Evolutionary conservation across 1,139 yeast genomes (phyloP), one percentile per base, ranked within the genome.

Genomic region (Yamadazyma triangularis): DNA sequence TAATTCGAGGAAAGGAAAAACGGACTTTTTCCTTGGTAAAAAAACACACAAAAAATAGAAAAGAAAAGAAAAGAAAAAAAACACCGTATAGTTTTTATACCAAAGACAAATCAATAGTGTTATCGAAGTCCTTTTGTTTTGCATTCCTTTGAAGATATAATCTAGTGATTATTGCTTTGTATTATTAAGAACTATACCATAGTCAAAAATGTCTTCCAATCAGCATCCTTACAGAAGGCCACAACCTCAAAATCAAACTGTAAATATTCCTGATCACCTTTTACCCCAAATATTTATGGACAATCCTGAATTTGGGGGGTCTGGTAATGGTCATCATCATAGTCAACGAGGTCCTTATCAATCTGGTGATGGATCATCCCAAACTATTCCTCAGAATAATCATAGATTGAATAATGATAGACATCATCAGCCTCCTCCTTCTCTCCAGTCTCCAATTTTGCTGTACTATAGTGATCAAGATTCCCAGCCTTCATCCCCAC

Each of bases 211-310:
- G 40, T 32, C 41, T 9, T 35, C 38, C 2, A 21, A 24, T 21
- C n/a, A n/a, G n/a, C 41, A 37, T 29, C 41, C 41, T 14, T 37
- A 37, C 15, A 28, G 41, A 25, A 37, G 33, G 26, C 41, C 36
- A 27, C 29, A 29, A 4, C 20, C 20, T 7, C 9, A 6, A 18
- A 18, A 18, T 18, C 34, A 29, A 12, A 27, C 39, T 14, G 42
- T 44, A 13, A 44, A 32, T 26, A 38, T 63, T 23, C 69, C 69
- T 4, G 53, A 59, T 11, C 69, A 63, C 43, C 52, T 63, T 34
- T 42, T 63, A 29, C 69, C 69, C 2, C 63, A 48, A 42, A 51
- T 54, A 4, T 54, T 52, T 40, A 40, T 54, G 30, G 51, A 40
- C 30, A 15, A 15, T 8, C 10, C 12, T 10, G 14, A 22, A 23